Evolutionary conservation across 2,329 filamentous ascomycete genomes (phyloP).

Genomic region (Alternaria sp.): DNA sequence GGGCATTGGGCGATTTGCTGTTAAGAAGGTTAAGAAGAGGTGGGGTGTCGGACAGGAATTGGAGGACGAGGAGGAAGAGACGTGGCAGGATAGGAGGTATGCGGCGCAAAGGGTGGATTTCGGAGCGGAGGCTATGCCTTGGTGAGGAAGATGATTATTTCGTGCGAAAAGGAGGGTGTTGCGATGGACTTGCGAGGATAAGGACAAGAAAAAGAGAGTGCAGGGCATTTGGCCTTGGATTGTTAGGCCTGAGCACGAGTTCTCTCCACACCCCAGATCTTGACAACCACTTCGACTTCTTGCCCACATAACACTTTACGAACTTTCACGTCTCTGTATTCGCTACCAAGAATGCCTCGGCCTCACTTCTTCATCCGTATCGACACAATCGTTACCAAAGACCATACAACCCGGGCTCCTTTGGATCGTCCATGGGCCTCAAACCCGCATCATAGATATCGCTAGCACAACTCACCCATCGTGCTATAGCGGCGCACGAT

Average conservation of each 20-base stretch:
- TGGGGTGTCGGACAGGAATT: constrained; percentile 29
- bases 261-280: neutral
- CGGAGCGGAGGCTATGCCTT: constrained; percentile 28
- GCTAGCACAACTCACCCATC: neutral
- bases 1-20: constrained; percentile 48
- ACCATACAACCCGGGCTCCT: neutral
- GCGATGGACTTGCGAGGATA: neutral
- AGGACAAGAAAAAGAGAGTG: neutral
- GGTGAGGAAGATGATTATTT: constrained; percentile 22
- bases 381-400: neutral
- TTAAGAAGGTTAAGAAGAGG: constrained; percentile 41
- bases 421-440: neutral
- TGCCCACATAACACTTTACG: neutral
- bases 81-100: constrained; percentile 24
- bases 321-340: neutral
- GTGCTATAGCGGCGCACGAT: neutral
- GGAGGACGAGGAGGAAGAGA: constrained; percentile 26
- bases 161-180: too few species aligned
- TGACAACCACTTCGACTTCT: neutral
- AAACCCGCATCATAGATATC: neutral
- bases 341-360: neutral
- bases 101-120: constrained; percentile 14
- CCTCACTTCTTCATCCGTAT: neutral
- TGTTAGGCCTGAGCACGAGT: neutral
- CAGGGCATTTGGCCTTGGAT: neutral